Evolutionary conservation across 1,284 basidiomycete genomes (phyloP).

Genomic region (Boletus sp.): DNA sequence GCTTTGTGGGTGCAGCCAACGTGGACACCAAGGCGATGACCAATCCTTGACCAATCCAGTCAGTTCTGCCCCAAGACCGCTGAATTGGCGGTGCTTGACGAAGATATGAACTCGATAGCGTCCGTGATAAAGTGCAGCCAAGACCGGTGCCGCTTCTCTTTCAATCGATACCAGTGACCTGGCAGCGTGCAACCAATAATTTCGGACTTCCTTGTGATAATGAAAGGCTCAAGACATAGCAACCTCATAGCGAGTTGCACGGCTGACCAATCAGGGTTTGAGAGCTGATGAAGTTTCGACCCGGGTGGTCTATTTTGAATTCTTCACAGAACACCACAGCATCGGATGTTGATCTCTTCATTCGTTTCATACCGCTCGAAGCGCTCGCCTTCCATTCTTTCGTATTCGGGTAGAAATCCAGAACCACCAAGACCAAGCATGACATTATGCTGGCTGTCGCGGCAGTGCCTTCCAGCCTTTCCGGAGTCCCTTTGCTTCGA

Average conservation of each 20-base stretch:
- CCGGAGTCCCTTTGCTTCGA: constrained; percentile 59
- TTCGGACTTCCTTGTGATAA: constrained; percentile 8
- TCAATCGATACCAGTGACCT: constrained; percentile 11
- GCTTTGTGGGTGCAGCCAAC: background rate
- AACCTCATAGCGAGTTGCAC: constrained; percentile 1
- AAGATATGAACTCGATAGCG: constrained; percentile 13
- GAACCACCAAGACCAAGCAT: constrained; percentile 3
- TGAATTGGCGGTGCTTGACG: constrained; percentile 19
- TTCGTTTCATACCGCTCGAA: background rate
- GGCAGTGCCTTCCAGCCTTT: constrained; percentile 68
- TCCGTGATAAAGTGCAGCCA: constrained; percentile 6
- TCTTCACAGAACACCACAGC: constrained; percentile 18
- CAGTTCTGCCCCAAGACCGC: background rate
- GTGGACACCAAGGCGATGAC: too few species aligned
- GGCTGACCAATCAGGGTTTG: constrained; percentile 4
- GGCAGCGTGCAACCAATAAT: constrained; percentile 11
- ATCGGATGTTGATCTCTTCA: constrained; percentile 2
- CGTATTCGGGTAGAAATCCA: background rate
- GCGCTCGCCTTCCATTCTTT: constrained; percentile 22
- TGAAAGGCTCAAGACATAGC: constrained; percentile 15
- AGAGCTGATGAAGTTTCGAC: background rate
- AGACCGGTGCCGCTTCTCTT: constrained; percentile 27
- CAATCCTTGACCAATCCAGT: constrained; percentile 1
- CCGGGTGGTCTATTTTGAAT: background rate
- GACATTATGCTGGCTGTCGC: constrained; percentile 25